Evolutionary conservation across 2,329 filamentous ascomycete species (phyloP), one percentile per base, ranked within the genome.

Genomic region (Fonsecaea pugnacius): DNA sequence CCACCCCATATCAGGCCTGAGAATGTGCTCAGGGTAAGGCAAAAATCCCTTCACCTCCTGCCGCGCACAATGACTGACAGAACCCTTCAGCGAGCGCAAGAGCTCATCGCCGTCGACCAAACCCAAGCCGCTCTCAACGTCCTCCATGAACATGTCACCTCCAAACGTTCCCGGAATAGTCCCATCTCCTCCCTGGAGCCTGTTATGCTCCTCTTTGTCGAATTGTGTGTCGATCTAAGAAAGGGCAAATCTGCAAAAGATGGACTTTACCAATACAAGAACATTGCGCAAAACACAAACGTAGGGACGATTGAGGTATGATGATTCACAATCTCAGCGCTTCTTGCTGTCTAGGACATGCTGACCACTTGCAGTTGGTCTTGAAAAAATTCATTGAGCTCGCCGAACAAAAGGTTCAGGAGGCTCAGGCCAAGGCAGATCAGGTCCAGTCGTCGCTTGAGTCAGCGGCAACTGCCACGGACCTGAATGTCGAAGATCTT

Each of bases 201-300:
- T 71, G 94, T 99, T 71, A 98, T 99, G 93, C 85, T 98, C 80
- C 89, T 97, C 72, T 89, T 99, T 76, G 94, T 99, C 75, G 92
- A 98, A 81, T 87, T 98, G 65, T 96, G 91, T 72, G 95, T 99
- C 75, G 94, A 98, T 76, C 88, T 97, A 74, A 92, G 95, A 82
- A 99, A 98, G 83, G 95, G 95, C 73, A 99, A 99, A 82, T 86
- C 95, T 67, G 95, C 94, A 79, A 99, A 99, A 85, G 95, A 99
- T 82, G 95, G 95, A 67, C 86, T 99, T 55, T 99, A 98, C 79
- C 95, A 97, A 79, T 99, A 99, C 87, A 99, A 99, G 86, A 99
- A 99, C 80, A 98, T 97, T 72, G 94, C 93, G 62, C 95, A 99
- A 80, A 99, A 99, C 83, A 96, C 94, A 73, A 98, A 98, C 77